A percentile compares a stretch with the other conserved stretches of the same genome.
Evolutionary conservation across 2,329 filamentous ascomycete species (phyloP).

Genomic region (Claviceps arundinis): DNA sequence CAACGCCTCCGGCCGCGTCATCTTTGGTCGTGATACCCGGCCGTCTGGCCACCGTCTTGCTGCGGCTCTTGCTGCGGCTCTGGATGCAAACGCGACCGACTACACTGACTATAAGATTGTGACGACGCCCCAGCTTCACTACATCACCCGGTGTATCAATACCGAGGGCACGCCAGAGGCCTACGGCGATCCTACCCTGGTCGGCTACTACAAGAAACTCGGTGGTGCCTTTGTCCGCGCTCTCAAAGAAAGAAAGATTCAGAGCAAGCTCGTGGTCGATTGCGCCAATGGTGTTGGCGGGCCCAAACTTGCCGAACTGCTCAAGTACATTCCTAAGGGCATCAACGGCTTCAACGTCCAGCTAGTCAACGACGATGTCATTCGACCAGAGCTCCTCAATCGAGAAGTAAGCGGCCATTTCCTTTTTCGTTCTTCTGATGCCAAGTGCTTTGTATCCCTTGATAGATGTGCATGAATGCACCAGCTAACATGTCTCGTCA

Average conservation of each 20-base stretch:
- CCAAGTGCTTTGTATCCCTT: background rate
- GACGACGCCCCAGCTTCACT: conserved; percentile 96
- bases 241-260: conserved; percentile 61
- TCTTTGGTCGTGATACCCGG: conserved; percentile 86
- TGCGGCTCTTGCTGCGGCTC: conserved; percentile 61
- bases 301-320: conserved; percentile 73
- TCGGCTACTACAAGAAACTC: conserved; percentile 92
- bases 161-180: conserved; percentile 75
- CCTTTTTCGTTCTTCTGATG: background rate
- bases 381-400: conserved; percentile 81
- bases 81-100: conserved; percentile 62
- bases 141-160: conserved; percentile 88
- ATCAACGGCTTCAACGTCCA: conserved; percentile 66
- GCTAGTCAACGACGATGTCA: conserved; percentile 84
- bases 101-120: conserved; percentile 79
- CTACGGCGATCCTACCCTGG: conserved; percentile 80
- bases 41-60: conserved; percentile 81
- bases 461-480: too few relatives aligned
- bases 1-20: conserved; percentile 58
- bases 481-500: conserved; percentile 21
- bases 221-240: conserved; percentile 71
- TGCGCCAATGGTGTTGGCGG: conserved; percentile 95
- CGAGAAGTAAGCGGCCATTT: conserved; percentile 50
- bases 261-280: conserved; percentile 70
- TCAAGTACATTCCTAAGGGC: conserved; percentile 65